Conservation (phyloP, 805 yeast genomes). For the Clavispora fructus region DNA sequence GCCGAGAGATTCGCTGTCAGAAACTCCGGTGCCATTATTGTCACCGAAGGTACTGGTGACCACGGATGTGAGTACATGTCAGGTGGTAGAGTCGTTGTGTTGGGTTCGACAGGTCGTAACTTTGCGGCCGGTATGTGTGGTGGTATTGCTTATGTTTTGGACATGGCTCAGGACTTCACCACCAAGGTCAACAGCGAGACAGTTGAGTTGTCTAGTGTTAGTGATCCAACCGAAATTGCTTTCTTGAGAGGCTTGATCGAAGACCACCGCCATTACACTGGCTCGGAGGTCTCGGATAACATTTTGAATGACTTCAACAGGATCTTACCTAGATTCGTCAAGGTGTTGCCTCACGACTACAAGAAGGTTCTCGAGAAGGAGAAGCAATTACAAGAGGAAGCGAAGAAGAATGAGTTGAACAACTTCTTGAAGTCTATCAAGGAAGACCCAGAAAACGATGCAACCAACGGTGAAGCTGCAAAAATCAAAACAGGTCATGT, state of each 20-base stretch:
- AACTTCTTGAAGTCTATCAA: conserved; percentile 63
- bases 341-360: conserved; percentile 89
- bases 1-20: conserved; percentile 98
- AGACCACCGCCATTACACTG: conserved; percentile 93
- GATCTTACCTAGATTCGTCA: conserved; percentile 81
- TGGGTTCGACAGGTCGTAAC: conserved; percentile 88
- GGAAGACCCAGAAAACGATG: conserved; percentile 81
- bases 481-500: conserved; percentile 50
- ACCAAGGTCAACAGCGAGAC: conserved; percentile 75
- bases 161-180: conserved; percentile 87
- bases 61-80: conserved; percentile 99
- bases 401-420: conserved; percentile 61
- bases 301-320: conserved; percentile 84
- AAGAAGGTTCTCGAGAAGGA: conserved; percentile 82
- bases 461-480: conserved; percentile 81
- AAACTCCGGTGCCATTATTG: conserved; percentile 97
- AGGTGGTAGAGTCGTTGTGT: conserved; percentile 94
- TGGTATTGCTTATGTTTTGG: conserved; percentile 96
- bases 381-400: conserved; percentile 56
- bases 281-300: conserved; percentile 82
- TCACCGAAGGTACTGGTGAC: conserved; percentile 95
- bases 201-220: conserved; percentile 70
- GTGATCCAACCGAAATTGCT: conserved; percentile 90
- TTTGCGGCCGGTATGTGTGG: conserved; percentile 99
- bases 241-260: conserved; percentile 88